Evolutionary conservation across 2,329 filamentous ascomycete genomes (phyloP), one percentile per base, ranked within the genome.

Genomic region (Pseudocercospora musae): DNA sequence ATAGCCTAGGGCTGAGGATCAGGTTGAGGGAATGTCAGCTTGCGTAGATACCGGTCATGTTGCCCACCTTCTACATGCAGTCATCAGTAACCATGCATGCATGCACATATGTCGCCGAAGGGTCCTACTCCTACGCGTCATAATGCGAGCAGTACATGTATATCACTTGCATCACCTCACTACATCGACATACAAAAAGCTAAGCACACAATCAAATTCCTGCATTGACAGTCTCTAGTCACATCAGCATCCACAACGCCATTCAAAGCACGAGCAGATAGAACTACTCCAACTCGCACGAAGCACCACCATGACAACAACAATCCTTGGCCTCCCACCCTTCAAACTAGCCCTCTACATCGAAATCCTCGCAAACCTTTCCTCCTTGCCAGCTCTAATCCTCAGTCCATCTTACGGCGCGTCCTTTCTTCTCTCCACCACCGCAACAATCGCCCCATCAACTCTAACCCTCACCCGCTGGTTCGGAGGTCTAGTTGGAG

Each of bases 351-450:
- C 48, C 48, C 48, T 52, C 21, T 52, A 23, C 25, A 9, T 52
- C 48, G 48, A 52, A 57, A 64, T 64, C 23, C 20, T 59, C 55
- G 57, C 55, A 52, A 63, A 66, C 52, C 2, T 65, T 37, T 42
- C 29, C 25, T 59, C 61, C 25, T 18, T 67, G 25, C 62, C 58
- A 20, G 64, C 62, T 18, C 65, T 64, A 18, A 23, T 62, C 25
- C 20, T 50, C 31, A 29, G 46, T 27, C 67, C 65, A 44, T 50
- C 58, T 42, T 57, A 33, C 27, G 65, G 59, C 49, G 60, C 63
- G 31, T 40, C 20, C 59, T 54, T 60, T 33, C 49, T 64, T 21
- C 37, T 64, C 49, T 10, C n/a, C 2, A 27, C 58, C 10, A 20
- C 49, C 15, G 31, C 52, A 10, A 55, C 54, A 9, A 25, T 20